Base-by-base conservation (phyloP, 495 filamentous ascomycete species). In the Penicillium verhagenii region DNA sequence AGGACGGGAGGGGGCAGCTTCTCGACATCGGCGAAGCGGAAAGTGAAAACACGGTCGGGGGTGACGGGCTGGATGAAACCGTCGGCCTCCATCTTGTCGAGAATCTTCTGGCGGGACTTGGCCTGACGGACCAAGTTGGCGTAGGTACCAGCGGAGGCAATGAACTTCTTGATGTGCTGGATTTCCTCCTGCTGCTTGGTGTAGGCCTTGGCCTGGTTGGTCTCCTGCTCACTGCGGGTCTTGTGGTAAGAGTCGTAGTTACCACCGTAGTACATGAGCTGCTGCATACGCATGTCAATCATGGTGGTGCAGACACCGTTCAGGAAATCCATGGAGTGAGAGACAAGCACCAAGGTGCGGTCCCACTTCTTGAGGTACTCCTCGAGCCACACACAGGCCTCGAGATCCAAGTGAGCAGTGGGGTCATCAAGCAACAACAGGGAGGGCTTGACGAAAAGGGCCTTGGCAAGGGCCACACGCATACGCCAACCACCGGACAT, bases 401-500 rank as follows among this genome's bases (percentile, higher is more conserved):
- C 95, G 54, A 99, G 82, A 82, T 99, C 94, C 83, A 99, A 91
- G 83, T 99, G 94, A 59, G 94, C 94, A 26, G 94, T 99, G 16
- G 94, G 94, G 79, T 99, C 94, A 71, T 99, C 94, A 58, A 99
- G 91, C 43, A 99, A 82, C 16, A 99, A 84, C 33, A 99, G 80
- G 6, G 91, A 92, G 20, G 94, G 94, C 82, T 93, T 95, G 72
- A 99, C 93, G 80, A 99, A 99, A 44, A 99, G 86, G 25, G 94
- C 95, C 81, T 97, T 99, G 64, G 81, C 94, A 37, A 99, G 84
- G 28, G 94, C 94, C 25, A 99, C 94, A 82, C 94, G 89, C 94
- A 99, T 99, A 78, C 95, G 85, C 94, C 94, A 99, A 57, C 94
- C 94, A 87, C 94, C 94, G 60, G 94, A 99, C 94, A 99, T 99